phyloP scores from a whole-genome alignment of 2,329 filamentous ascomycete genomes.

The Cylindrodendrum hubeiense region DNA sequence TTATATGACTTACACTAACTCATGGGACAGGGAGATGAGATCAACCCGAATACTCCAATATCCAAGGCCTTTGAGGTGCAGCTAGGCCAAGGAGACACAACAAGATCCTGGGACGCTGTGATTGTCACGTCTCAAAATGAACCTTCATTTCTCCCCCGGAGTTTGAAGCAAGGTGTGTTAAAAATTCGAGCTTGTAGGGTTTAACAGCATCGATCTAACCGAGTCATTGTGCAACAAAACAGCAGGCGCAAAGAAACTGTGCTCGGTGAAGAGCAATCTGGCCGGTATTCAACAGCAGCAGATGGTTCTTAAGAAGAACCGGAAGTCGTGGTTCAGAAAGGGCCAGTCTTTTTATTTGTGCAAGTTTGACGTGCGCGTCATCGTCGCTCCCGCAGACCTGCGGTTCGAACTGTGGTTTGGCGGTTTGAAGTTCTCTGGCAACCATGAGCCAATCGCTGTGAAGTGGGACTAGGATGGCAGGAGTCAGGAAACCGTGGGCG shows the following conservation, averaged over 20 bases:
- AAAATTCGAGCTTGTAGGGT: too few relatives aligned
- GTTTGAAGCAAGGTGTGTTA: conserved; percentile 51
- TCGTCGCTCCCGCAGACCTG: conserved; percentile 68
- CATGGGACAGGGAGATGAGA: conserved; percentile 52
- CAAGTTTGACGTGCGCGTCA: conserved; percentile 64
- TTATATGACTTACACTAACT: too few relatives aligned
- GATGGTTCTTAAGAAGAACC: conserved; percentile 52
- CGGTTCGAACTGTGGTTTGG: conserved; percentile 57
- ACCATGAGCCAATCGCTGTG: conserved; percentile 36
- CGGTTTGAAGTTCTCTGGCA: conserved; percentile 42
- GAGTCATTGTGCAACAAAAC: too few relatives aligned
- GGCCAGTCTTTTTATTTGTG: conserved; percentile 55
- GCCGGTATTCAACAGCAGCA: conserved; percentile 53
- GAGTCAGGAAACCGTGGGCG: too few relatives aligned
- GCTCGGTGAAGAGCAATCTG: conserved; percentile 56
- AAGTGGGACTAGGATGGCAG: conserved; percentile 35
- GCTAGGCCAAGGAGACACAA: conserved; percentile 48
- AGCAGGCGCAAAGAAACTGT: conserved; percentile 55
- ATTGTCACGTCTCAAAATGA: conserved; percentile 57
- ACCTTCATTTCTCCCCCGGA: conserved; percentile 50
- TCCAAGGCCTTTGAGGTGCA: conserved; percentile 50
- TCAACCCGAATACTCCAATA: conserved; percentile 52
- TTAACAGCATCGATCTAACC: too few relatives aligned
- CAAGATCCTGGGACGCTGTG: conserved; percentile 53
- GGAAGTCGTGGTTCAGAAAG: conserved; percentile 47